These are phyloP conservation scores for Articulospora tetracladia DNA, from an alignment of 495 filamentous ascomycete genomes.

Conservation along the genomic window DNA sequence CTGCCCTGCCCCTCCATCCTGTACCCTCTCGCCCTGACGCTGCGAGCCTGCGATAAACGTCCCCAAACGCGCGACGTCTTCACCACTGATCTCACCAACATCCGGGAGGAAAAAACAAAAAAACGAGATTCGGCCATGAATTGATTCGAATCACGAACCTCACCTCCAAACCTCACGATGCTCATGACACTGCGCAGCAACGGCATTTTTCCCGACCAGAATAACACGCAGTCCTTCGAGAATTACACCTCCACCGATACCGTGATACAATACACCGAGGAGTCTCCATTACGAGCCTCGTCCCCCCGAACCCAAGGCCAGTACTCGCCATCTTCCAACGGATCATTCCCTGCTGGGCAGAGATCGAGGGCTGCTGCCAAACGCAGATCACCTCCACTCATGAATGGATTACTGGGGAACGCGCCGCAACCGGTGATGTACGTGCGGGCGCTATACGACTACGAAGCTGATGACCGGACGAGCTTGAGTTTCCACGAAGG, in stretches of 20 bases:
- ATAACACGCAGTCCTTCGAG: constrained; percentile 20
- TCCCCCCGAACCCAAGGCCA: constrained; percentile 9
- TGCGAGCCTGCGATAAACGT: constrained; percentile 9
- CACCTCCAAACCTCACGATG: constrained; percentile 21
- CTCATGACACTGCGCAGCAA: constrained; percentile 25
- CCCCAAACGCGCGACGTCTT: not conserved
- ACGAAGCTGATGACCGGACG: constrained; percentile 93
- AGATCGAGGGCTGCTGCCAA: constrained; percentile 12
- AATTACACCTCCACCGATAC: constrained; percentile 17
- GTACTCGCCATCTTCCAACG: constrained; percentile 11
- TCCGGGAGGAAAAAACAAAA: constrained; percentile 8
- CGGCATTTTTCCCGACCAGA: constrained; percentile 27
- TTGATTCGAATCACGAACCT: constrained; percentile 10
- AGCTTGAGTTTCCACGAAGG: constrained; percentile 94
- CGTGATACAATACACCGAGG: constrained; percentile 19
- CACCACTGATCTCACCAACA: not conserved
- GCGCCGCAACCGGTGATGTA: constrained; percentile 77
- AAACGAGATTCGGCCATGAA: constrained; percentile 18
- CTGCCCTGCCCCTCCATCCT: constrained; percentile 24
- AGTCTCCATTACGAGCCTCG: constrained; percentile 12
- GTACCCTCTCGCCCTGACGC: not conserved
- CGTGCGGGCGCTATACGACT: constrained; percentile 95
- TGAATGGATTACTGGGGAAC: constrained; percentile 68
- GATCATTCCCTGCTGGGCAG: constrained; percentile 7
- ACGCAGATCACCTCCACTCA: constrained; percentile 34